Conservation (phyloP, 306 rosid genomes). For the Argentina anserina region DNA sequence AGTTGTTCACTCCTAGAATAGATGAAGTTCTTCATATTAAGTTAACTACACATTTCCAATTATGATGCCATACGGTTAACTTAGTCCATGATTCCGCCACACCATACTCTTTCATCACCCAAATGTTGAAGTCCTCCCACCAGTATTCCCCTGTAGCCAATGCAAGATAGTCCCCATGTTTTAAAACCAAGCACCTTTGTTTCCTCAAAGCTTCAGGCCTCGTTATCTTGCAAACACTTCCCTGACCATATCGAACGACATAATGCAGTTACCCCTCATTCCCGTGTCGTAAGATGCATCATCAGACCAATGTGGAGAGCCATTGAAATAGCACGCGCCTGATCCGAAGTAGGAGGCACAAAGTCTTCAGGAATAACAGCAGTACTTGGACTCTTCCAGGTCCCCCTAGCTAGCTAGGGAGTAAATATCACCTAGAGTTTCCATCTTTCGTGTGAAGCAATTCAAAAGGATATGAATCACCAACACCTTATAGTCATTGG, state of each 20-base stretch:
- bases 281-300: no score
- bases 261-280: no score
- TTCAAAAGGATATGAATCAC: no score
- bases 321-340: background rate
- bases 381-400: background rate
- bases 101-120: background rate
- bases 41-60: no score
- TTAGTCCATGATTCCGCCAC: background rate
- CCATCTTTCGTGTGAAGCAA: no score
- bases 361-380: no score
- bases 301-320: no score
- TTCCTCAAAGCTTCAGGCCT: background rate
- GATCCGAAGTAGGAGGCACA: no score
- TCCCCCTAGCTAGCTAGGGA: background rate
- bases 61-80: background rate
- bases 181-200: no score
- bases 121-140: background rate
- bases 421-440: background rate
- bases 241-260: background rate
- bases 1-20: background rate
- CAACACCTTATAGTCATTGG: background rate
- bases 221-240: background rate
- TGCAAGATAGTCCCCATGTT: no score
- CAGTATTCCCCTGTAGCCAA: fast-evolving
- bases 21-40: background rate